Conservation (phyloP, 2,329 filamentous ascomycete species). For the Trichophyton schoenleinii region DNA sequence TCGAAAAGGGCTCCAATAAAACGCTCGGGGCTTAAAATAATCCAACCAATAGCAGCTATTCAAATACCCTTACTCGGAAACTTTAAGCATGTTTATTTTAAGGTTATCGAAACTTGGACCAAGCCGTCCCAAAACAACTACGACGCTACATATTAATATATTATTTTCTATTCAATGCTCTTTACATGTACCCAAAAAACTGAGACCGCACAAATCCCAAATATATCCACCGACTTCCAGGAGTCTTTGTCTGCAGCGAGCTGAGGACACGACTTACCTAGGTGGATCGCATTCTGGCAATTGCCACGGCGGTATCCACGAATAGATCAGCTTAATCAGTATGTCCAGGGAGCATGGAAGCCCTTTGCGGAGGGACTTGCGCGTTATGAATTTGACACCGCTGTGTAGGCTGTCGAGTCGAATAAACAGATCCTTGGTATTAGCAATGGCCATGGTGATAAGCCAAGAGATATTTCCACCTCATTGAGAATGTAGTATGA, state of each 20-base stretch:
- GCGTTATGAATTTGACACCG: not conserved
- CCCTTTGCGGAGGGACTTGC: not conserved
- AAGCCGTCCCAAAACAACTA: too few relatives aligned
- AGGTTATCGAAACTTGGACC: too few relatives aligned
- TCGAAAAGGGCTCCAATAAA: too few relatives aligned
- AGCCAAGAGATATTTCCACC: not conserved
- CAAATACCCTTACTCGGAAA: too few relatives aligned
- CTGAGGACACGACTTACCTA: not conserved
- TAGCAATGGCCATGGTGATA: not conserved
- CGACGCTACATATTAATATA: too few relatives aligned
- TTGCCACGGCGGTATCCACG: not conserved
- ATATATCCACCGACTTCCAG: not conserved
- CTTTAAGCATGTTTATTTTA: too few relatives aligned
- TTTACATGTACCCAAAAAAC: not conserved
- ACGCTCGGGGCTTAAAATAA: too few relatives aligned
- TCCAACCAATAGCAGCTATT: too few relatives aligned
- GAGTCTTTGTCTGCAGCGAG: not conserved
- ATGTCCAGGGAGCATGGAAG: not conserved
- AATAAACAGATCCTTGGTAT: slow-evolving; percentile 5
- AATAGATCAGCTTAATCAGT: not conserved
- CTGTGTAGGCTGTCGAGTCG: not conserved
- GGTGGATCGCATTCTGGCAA: not conserved
- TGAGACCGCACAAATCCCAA: not conserved
- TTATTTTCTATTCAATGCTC: not conserved
- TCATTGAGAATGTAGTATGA: not conserved